Evolutionary conservation across 148 eudicot genomes (phyloP).

Genomic region (Fagopyrum homotropicum): DNA sequence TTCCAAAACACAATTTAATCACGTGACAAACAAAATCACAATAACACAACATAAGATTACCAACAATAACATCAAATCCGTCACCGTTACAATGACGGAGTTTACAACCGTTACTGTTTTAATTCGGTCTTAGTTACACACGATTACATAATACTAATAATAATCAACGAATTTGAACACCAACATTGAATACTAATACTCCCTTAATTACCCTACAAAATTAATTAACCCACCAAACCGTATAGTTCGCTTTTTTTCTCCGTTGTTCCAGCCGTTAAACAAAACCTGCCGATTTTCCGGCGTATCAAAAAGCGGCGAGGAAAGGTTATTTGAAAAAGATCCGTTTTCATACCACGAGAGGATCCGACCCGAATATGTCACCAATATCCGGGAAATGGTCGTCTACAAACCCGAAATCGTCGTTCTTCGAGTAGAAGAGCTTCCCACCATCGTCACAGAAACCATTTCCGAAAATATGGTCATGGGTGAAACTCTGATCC

Average conservation of each 20-base stretch:
- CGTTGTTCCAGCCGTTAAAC: background rate
- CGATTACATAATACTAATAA: background rate
- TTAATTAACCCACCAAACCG: constrained; percentile 7
- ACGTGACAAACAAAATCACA: constrained; percentile 2
- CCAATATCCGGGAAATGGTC: constrained; percentile 39
- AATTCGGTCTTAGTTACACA: constrained; percentile 1
- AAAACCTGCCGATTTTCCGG: constrained; percentile 4
- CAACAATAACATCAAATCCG: constrained; percentile 1
- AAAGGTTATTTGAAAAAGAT: background rate
- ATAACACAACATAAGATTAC: background rate
- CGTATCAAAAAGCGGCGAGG: background rate
- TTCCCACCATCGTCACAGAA: background rate
- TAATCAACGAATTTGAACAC: constrained; percentile 9
- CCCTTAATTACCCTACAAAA: constrained; percentile 1
- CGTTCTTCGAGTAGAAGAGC: background rate
- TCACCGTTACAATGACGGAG: constrained; percentile 9
- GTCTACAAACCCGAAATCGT: constrained; percentile 23
- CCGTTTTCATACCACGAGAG: constrained; percentile 18
- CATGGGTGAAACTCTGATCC: background rate
- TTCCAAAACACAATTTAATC: background rate
- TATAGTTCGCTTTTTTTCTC: background rate
- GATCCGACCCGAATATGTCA: constrained; percentile 54
- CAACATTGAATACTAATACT: background rate
- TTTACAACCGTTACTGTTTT: background rate
- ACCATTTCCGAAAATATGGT: background rate